Evolutionary conservation across 805 yeast species (phyloP).

Genomic region (Saturnispora mendoncae): DNA sequence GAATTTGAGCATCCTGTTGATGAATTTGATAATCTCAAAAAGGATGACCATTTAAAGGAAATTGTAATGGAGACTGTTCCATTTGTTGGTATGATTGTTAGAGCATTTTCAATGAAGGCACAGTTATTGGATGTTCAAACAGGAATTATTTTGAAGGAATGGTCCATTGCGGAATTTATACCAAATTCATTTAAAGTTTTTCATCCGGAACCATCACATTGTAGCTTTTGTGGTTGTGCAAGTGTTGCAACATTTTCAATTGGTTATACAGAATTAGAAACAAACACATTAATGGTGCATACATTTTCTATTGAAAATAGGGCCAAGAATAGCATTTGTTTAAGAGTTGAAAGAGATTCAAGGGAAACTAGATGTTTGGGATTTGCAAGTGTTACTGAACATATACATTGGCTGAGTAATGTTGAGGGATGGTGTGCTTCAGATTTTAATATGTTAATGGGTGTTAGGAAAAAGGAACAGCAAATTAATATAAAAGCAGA

Average conservation of each 20-base stretch:
- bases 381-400: slow-evolving; percentile 64
- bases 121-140: slow-evolving; percentile 72
- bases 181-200: slow-evolving; percentile 56
- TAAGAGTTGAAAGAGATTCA: slow-evolving; percentile 88
- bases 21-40: slow-evolving; percentile 12
- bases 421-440: slow-evolving; percentile 77
- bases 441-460: slow-evolving; percentile 69
- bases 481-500: too few species aligned
- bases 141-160: slow-evolving; percentile 56
- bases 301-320: slow-evolving; percentile 63
- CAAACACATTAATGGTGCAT: slow-evolving; percentile 55
- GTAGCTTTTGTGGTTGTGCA: slow-evolving; percentile 86
- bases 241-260: slow-evolving; percentile 66
- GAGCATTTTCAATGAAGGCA: slow-evolving; percentile 47
- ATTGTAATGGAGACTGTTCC: slow-evolving; percentile 45
- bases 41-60: too few species aligned
- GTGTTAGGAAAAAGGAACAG: slow-evolving; percentile 46
- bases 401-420: slow-evolving; percentile 53
- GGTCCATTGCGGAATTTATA: slow-evolving; percentile 55
- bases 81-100: slow-evolving; percentile 66
- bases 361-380: slow-evolving; percentile 87
- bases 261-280: slow-evolving; percentile 55
- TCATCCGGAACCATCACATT: slow-evolving; percentile 81
- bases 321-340: slow-evolving; percentile 72
- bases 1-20: slow-evolving; percentile 2